These are phyloP conservation scores for Pseudogymnoascus sp. DNA, from an alignment of 2,329 filamentous ascomycete genomes.

Conservation along the genomic window DNA sequence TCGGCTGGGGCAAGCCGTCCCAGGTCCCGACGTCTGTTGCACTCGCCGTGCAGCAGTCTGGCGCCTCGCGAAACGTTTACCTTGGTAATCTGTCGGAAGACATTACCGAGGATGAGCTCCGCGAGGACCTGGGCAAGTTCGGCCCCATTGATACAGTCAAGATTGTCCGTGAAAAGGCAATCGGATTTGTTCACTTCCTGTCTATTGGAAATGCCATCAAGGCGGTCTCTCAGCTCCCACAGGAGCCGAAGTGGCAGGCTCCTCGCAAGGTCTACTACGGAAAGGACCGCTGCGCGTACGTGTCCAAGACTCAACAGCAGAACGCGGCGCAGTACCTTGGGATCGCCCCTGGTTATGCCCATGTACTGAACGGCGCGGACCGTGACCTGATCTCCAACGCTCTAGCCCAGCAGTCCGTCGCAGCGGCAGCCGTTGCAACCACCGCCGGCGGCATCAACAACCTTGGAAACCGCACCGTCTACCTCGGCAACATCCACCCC, in stretches of 20 bases:
- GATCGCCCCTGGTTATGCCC: conserved; percentile 91
- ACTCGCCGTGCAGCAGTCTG: conserved; percentile 94
- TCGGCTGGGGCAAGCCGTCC: conserved; percentile 97
- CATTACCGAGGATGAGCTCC: conserved; percentile 80
- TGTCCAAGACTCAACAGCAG: conserved; percentile 98
- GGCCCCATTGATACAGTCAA: conserved; percentile 96
- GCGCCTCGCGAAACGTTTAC: conserved; percentile 94
- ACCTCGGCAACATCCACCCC: conserved; percentile 96
- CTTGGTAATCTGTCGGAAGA: conserved; percentile 89
- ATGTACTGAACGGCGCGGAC: conserved; percentile 92
- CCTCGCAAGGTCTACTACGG: conserved; percentile 96
- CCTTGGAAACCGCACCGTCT: conserved; percentile 93
- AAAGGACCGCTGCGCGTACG: conserved; percentile 96
- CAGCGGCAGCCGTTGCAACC: conserved; percentile 90
- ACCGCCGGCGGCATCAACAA: conserved; percentile 96
- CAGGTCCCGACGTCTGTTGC: conserved; percentile 96
- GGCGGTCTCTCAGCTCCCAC: conserved; percentile 89
- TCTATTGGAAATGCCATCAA: conserved; percentile 98
- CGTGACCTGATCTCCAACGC: conserved; percentile 95
- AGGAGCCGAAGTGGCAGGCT: conserved; percentile 93
- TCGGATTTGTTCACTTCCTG: conserved; percentile 94
- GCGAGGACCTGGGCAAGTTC: conserved; percentile 92
- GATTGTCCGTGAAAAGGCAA: conserved; percentile 94
- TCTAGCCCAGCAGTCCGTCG: conserved; percentile 92
- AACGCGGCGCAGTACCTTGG: conserved; percentile 97